A percentile compares a stretch with the other conserved stretches of the same genome.
These are phyloP conservation scores for Rhytidiadelphus loreus DNA, from an alignment of 225 moss, liverwort and hornwort genomes.

Conservation along the genomic window DNA sequence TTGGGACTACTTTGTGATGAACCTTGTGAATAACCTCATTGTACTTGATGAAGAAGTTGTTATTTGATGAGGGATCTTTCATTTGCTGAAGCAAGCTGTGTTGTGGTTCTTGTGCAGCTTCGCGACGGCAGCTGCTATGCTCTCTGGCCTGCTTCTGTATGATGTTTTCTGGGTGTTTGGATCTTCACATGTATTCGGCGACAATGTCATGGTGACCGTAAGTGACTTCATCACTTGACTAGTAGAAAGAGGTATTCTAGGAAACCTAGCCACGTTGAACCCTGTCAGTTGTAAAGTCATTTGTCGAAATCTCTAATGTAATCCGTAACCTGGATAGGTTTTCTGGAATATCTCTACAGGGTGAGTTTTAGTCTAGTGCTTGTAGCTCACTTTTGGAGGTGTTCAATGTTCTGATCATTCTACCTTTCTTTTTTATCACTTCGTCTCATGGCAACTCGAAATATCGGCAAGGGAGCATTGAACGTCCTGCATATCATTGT, in stretches of 20 bases:
- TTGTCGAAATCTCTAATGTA: neutral
- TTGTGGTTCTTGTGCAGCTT: conserved; percentile 38
- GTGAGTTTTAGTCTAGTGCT: neutral
- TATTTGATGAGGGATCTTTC: neutral
- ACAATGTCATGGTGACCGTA: conserved; percentile 97
- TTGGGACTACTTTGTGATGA: neutral
- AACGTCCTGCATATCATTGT: neutral
- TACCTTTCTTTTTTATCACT: neutral
- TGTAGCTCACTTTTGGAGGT: neutral
- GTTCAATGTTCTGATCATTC: neutral
- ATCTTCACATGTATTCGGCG: conserved; percentile 93
- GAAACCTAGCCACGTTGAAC: neutral
- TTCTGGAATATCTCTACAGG: neutral
- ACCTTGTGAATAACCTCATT: neutral
- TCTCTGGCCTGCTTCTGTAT: conserved; percentile 82
- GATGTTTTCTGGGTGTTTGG: conserved; percentile 99
- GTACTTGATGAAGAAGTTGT: neutral
- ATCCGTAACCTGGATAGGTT: neutral
- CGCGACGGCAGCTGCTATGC: conserved; percentile 87
- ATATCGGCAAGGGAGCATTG: neutral
- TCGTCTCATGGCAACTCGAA: neutral
- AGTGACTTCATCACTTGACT: neutral
- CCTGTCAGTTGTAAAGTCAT: neutral
- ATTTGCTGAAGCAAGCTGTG: neutral
- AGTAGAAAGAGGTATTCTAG: neutral